Evolutionary conservation across 202 grass and related monocot genomes (phyloP).

Genomic region (Alloteropsis angusta): DNA sequence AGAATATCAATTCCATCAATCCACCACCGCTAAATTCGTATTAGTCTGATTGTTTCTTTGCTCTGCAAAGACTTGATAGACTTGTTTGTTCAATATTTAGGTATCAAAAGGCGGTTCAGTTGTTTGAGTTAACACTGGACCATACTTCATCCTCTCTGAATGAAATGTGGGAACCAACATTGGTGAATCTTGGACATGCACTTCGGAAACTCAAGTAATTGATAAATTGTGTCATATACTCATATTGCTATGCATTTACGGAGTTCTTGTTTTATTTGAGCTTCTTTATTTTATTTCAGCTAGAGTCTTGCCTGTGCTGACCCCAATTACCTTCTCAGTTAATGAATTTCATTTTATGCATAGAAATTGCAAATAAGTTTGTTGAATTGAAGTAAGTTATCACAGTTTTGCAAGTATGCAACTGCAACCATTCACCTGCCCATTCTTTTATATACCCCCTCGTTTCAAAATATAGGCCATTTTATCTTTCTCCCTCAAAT

Average conservation of each 20-base stretch:
- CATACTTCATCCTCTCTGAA: slow-evolving; percentile 58
- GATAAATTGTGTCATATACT: background rate
- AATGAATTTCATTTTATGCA: background rate
- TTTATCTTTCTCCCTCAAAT: too few species aligned
- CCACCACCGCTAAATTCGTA: background rate
- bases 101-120: slow-evolving; percentile 82
- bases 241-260: background rate
- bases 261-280: background rate
- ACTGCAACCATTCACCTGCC: background rate
- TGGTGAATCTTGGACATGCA: slow-evolving; percentile 92
- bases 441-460: background rate
- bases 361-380: slow-evolving; percentile 9
- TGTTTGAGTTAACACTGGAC: slow-evolving; percentile 74
- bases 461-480: too few species aligned
- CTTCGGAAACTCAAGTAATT: slow-evolving; percentile 83
- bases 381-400: slow-evolving; percentile 12
- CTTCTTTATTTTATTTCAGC: background rate
- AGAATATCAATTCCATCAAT: slow-evolving; percentile 22
- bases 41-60: background rate
- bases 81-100: slow-evolving; percentile 45
- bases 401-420: background rate
- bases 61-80: slow-evolving; percentile 21
- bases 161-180: slow-evolving; percentile 97
- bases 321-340: background rate
- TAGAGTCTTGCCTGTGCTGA: background rate